Evolutionary conservation across 2,329 filamentous ascomycete species (phyloP).

Genomic region (Cladosporium oxysporum): DNA sequence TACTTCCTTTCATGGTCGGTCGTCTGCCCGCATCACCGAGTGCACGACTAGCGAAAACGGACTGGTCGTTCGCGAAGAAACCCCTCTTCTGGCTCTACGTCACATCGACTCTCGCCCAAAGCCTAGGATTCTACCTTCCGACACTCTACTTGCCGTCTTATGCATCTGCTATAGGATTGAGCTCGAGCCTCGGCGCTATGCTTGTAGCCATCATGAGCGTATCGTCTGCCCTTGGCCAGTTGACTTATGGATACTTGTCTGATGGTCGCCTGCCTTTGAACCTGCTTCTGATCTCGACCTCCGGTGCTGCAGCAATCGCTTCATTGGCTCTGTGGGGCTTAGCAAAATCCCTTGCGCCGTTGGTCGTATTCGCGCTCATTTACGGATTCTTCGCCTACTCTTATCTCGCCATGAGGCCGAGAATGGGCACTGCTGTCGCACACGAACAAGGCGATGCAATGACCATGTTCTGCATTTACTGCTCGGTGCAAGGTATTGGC

Average conservation of each 20-base stretch:
- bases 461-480: background rate
- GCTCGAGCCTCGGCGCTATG: conserved; percentile 31
- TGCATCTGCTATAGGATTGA: conserved; percentile 34
- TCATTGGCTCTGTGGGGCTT: background rate
- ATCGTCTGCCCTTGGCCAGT: conserved; percentile 40
- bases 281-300: background rate
- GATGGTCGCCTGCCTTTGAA: background rate
- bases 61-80: background rate
- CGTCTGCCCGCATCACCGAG: background rate
- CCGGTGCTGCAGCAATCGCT: background rate
- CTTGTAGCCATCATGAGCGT: conserved; percentile 42
- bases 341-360: conserved; percentile 32
- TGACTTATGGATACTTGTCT: conserved; percentile 36
- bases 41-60: background rate
- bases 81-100: background rate
- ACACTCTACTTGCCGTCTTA: conserved; percentile 42
- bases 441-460: background rate
- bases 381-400: conserved; percentile 50
- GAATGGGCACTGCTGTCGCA: background rate
- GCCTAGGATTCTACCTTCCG: conserved; percentile 44
- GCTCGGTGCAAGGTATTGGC: background rate
- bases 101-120: background rate
- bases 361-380: conserved; percentile 42
- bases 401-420: conserved; percentile 37
- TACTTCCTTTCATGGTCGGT: background rate